Conservation (phyloP, 805 yeast species). For the Jamesozyma piceae region DNA sequence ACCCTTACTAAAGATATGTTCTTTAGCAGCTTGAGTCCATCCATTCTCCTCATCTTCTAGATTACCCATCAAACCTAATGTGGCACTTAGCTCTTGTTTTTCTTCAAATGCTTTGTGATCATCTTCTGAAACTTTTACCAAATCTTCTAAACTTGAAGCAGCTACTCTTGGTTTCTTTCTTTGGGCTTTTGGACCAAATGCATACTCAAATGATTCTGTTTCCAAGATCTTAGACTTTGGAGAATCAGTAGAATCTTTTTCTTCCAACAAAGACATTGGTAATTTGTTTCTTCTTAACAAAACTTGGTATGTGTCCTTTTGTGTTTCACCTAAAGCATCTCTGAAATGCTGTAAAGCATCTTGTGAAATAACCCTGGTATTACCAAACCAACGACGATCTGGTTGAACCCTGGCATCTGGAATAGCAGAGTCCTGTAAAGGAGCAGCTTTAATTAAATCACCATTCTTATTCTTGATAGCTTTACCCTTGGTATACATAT, state of each 20-base stretch:
- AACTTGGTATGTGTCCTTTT: constrained; percentile 77
- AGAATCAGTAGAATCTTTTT: constrained; percentile 64
- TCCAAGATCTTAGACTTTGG: constrained; percentile 78
- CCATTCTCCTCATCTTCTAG: constrained; percentile 56
- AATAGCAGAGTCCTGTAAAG: constrained; percentile 73
- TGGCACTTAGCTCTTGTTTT: constrained; percentile 63
- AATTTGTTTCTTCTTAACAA: constrained; percentile 79
- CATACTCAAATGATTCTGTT: constrained; percentile 69
- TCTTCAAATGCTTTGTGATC: constrained; percentile 60
- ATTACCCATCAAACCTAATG: constrained; percentile 74
- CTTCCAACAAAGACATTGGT: constrained; percentile 92
- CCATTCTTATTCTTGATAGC: constrained; percentile 83
- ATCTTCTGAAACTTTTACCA: constrained; percentile 48
- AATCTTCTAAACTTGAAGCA: constrained; percentile 68
- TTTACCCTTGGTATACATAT: constrained; percentile 88
- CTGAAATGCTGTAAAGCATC: constrained; percentile 92
- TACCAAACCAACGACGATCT: constrained; percentile 95
- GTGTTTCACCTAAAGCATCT: constrained; percentile 82
- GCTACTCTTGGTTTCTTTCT: constrained; percentile 82
- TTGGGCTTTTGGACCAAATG: constrained; percentile 94
- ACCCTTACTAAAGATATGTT: constrained; percentile 91
- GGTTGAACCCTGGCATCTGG: constrained; percentile 94
- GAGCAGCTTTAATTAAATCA: constrained; percentile 79
- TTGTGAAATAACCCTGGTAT: constrained; percentile 93
- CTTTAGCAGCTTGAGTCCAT: constrained; percentile 84